Conservation (phyloP, 2,329 filamentous ascomycete genomes). For the Fonsecaea pedrosoi region DNA sequence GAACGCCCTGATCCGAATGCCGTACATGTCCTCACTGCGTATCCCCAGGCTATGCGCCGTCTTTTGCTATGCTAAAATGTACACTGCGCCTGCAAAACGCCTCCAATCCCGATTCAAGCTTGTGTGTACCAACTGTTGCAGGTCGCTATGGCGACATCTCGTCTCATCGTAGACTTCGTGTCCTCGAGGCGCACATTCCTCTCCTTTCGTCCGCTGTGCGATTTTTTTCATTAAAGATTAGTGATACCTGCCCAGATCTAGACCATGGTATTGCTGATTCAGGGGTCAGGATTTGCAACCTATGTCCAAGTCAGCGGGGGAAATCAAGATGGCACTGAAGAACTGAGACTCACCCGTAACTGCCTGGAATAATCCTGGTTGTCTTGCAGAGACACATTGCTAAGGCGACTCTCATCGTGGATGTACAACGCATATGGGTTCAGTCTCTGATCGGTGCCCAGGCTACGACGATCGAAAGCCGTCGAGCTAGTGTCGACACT, state of each 20-base stretch:
- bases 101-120: slow-evolving; percentile 22
- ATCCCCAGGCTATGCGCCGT: slow-evolving; percentile 22
- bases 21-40: slow-evolving; percentile 15
- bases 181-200: slow-evolving; percentile 12
- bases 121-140: slow-evolving; percentile 26
- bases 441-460: slow-evolving; percentile 52
- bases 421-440: slow-evolving; percentile 52
- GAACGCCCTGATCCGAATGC: slow-evolving; percentile 25
- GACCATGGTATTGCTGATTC: slow-evolving; percentile 12
- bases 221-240: slow-evolving; percentile 22
- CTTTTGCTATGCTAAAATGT: slow-evolving; percentile 31
- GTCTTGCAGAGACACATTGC: slow-evolving; percentile 55
- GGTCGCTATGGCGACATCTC: slow-evolving; percentile 20
- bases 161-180: slow-evolving; percentile 36
- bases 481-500: slow-evolving; percentile 30
- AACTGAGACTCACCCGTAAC: slow-evolving; percentile 33
- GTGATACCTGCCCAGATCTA: background rate
- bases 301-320: slow-evolving; percentile 27
- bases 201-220: background rate
- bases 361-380: slow-evolving; percentile 57
- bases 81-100: slow-evolving; percentile 25
- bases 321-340: background rate
- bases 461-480: slow-evolving; percentile 36
- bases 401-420: slow-evolving; percentile 50
- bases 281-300: slow-evolving; percentile 40